Base-by-base conservation (phyloP, 768 basidiomycete genomes). In the Xerocomellus dryophilus region DNA sequence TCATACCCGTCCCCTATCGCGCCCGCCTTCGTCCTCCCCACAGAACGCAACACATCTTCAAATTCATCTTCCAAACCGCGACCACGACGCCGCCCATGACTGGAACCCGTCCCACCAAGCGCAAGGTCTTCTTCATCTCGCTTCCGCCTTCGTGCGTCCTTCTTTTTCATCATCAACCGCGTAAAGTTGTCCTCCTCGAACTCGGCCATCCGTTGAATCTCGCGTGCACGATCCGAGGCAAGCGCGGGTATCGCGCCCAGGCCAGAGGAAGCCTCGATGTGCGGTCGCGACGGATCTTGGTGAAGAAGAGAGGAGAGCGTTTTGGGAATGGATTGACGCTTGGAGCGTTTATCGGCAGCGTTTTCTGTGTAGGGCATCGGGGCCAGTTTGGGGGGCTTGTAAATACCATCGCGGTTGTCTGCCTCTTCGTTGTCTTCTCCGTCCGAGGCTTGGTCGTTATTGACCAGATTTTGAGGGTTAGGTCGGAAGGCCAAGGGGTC, bases 121-220 rank as follows among this genome's bases (percentile, higher is more conserved):
- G 92, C 92, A 56, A 98, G 73, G 58, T 92, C 89, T 58, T 82
- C 90, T 69, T 98, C 96, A 64, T 98, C 95, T 55, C 82, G 78
- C 48, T 68, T 73, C 18, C 95, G 79, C 42, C 85, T 76, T 61
- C 78, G 81, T 15, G 81, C 79, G 42, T 96, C 93, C 64, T 84
- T 85, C 78, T 98, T 98, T 67, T 86, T 90, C 82, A 94, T 86
- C 55, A 95, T 78, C 49, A 98, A 64, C 42, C 96, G 85, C 35
- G 89, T 90, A 73, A 98, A 92, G 70, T 96, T 94, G 43, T 92
- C 92, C 68, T 96, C 93, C 73, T 98, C 96, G 69, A 91, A 98
- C 57, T 92, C 86, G 47, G 81, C 83, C 71, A 97, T 82, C 7
- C 84, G 81, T 60, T 84, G 81, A 50, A 98, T 78, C 64, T 94